Evolutionary conservation across 2,329 filamentous ascomycete species (phyloP).

Genomic region (Colletotrichum costaricense): DNA sequence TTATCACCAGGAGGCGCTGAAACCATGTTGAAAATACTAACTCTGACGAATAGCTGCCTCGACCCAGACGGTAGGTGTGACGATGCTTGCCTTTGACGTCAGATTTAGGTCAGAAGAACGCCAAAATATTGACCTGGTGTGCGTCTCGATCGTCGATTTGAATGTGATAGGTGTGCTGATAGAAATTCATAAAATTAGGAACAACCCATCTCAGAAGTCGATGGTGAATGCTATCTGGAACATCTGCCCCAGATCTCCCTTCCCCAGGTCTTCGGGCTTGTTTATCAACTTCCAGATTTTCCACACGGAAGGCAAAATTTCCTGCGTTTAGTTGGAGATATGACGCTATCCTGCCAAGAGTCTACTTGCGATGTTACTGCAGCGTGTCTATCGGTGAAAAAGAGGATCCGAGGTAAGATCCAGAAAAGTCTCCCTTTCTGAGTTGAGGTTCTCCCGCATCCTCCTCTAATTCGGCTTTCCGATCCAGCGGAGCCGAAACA

Average conservation of each 20-base stretch:
- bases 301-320: neutral
- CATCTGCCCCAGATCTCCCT: neutral
- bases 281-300: constrained; percentile 9
- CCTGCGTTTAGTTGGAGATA: constrained; percentile 14
- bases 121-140: neutral
- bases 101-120: neutral
- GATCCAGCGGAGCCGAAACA: neutral
- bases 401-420: neutral
- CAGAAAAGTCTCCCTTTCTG: neutral
- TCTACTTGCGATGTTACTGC: neutral
- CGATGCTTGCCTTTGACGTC: neutral
- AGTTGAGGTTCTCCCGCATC: neutral
- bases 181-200: neutral
- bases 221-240: neutral
- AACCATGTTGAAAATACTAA: neutral
- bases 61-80: neutral
- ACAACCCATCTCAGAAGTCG: neutral
- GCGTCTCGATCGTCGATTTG: neutral
- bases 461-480: neutral
- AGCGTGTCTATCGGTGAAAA: neutral
- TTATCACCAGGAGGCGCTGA: neutral
- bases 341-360: constrained; percentile 23
- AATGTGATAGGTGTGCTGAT: neutral
- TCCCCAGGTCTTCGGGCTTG: neutral
- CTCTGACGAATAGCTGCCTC: neutral